Evolutionary conservation across 2,329 filamentous ascomycete species (phyloP), one percentile per base, ranked within the genome.

Genomic region (Neoarthrinium moseri): DNA sequence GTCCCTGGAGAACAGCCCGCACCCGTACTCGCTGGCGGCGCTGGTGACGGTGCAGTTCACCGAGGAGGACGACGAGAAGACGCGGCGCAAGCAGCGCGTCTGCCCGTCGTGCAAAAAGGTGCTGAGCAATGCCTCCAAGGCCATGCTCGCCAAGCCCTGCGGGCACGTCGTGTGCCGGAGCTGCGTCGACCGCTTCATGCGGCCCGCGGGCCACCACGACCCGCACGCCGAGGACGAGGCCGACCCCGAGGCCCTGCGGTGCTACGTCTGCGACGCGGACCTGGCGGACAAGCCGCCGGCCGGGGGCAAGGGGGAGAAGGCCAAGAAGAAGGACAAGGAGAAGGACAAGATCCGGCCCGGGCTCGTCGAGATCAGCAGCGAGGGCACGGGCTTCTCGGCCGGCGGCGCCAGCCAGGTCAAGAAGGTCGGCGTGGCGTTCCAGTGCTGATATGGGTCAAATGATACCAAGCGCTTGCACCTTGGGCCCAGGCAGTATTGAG

Each of bases 381-480:
- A 96, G 57, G 92, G 92, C 1, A 97, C 92, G 0, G 92, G 92
- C 0, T 97, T 96, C 66, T 91, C 92, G 4, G 87, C 89, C 4
- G 85, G 86, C n/a, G 92, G 94, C 3, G 80, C 81, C 42, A 95
- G 87, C 60, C 44, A 88, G 56, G 90, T 95, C 13, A 87, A 87
- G 67, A 94, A 85, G 64, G 71, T 78, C 4, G 86, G 87, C 0
- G 83, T 95, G 15, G 86, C 85, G 1, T 96, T 96, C 65, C 89
- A 95, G 62, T 92, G 89, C 62, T 94, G 62, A 72, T 7, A 8
- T 29, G 8, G 26, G 26, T 8, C 26, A 29, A 29, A n/a, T 8
- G n/a, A 29, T 29, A 29, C n/a, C 8, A 29, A 29, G 26, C n/a
- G 26, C 26, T 29, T n/a, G n/a, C n/a, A n/a, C n/a, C n/a, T n/a